Base-by-base conservation (phyloP, 805 yeast species). In the Torulaspora franciscae region DNA sequence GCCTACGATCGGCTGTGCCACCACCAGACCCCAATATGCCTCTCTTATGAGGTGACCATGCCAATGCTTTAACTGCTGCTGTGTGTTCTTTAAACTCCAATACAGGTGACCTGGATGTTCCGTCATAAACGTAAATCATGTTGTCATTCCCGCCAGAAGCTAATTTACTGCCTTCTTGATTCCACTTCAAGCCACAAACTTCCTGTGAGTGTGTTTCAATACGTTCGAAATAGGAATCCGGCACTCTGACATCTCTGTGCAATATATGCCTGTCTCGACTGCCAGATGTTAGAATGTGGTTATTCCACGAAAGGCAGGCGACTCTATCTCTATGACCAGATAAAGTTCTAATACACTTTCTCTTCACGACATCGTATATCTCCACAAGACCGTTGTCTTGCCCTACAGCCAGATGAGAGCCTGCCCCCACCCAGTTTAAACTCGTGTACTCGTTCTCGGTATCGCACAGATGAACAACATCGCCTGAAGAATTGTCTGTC, bases 81-180 rank as follows among this genome's bases (percentile, higher is more conserved):
- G 77, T 79, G 63, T 93, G 98, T 51, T 88, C 96, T 2, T 74
- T 71, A 56, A 89, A 84, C 47, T 74, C 81, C 59, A 81, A 77
- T 24, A 87, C 63, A 2, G 99, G 97, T 5, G 65, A 67, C 42
- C 75, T 76, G 36, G 80, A 63, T 3, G 65, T 50, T 1, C 93
- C 95, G 60, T 88, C 95, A 93, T 97, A 93, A 8, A 93, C 84
- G 52, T 77, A 75, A 19, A 93, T 72, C 56, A 57, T 78, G 62
- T 93, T 93, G 66, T 93, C 99, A 62, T 93, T 93, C 36, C 96
- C 95, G 22, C 99, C 99, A 22, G 93, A 82, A 0, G 97, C 99
- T 39, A 93, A 73, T 62, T 86, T 89, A 62, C 91, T 89, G 55
- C 86, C 95, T 45, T 87, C 95, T 4, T 79, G 74, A 58, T 90